phyloP scores from a whole-genome alignment of 2,329 filamentous ascomycete species.

The Epichloe festucae region DNA sequence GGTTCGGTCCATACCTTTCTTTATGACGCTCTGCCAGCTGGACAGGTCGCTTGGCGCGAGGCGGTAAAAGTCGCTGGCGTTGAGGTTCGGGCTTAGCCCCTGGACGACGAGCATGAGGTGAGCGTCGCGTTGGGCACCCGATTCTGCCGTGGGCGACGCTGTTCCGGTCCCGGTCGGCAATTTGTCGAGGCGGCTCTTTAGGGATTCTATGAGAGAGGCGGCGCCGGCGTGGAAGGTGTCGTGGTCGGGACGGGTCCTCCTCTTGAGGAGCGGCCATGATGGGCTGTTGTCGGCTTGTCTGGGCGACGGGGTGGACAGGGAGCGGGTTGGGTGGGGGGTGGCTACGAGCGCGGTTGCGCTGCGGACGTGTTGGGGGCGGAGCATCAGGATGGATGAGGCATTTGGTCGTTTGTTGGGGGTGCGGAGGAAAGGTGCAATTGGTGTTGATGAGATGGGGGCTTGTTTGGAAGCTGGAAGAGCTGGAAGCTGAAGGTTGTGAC shows the following conservation, averaged over 20 bases:
- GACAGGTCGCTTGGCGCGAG: conserved; percentile 53
- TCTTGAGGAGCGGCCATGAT: conserved; percentile 6
- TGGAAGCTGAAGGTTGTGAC: too few relatives aligned
- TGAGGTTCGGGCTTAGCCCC: conserved; percentile 45
- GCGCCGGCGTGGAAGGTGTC: not conserved
- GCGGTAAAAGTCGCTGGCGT: conserved; percentile 58
- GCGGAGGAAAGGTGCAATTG: not conserved
- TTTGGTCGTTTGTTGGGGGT: not conserved
- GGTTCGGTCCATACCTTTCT: conserved; percentile 31
- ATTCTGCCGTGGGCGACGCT: not conserved
- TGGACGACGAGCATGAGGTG: conserved; percentile 40
- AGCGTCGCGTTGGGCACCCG: not conserved
- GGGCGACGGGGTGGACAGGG: not conserved
- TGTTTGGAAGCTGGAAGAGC: too few relatives aligned
- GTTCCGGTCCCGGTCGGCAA: not conserved
- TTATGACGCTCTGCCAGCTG: conserved; percentile 52
- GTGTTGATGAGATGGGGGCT: not conserved
- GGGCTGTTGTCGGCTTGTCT: not conserved
- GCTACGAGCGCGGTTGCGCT: conserved; percentile 11
- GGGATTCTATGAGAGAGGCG: not conserved
- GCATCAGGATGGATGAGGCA: conserved; percentile 13
- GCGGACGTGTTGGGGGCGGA: conserved; percentile 16
- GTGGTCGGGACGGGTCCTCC: not conserved
- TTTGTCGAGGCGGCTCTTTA: not conserved
- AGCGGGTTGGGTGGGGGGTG: conserved; percentile 1